Evolutionary conservation across 1,139 yeast species (phyloP), one percentile per base, ranked within the genome.

Genomic region (Debaryomyces coudertii): DNA sequence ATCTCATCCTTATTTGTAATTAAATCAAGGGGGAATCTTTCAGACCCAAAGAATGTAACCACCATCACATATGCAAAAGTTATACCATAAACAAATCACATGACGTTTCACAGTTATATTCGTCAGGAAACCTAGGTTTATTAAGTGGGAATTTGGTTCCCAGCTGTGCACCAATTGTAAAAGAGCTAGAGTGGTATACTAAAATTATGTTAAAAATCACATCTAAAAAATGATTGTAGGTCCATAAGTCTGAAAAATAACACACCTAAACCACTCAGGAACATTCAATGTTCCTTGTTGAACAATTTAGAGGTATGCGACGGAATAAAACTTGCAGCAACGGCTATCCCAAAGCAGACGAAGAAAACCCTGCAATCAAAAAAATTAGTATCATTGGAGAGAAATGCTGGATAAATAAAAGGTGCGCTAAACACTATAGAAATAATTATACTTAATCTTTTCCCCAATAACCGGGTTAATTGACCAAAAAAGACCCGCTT

Each of bases 401-500:
- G 30, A 34, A 41, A 41, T 25, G 47, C 35, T 8, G 74, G 74
- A 49, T 71, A 70, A 24, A 69, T 53, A 58, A 69, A 63, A 7
- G 68, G 68, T 4, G 69, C 69, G 18, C 68, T 63, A 45, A 65
- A 51, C 4, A 64, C 11, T 48, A 60, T 56, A 31, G 69, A 62
- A 9, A 61, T 46, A 7, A 69, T 59, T 29, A 79, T 62, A 0
- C 78, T 68, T 36, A 79, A 57, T 48, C 84, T 62, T 52, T 82
- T 65, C 5, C 83, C 83, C 7, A 71, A 53, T 14, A 73, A 56
- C 45, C 77, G 80, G 2, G 76, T 66, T 20, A 66, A 42, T 34
- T 74, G 75, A 23, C 83, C 82, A 52, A 73, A 63, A 30, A 72
- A 54, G 1, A 77, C 47, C 35, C 83, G n/a, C n/a, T 82, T 37